phyloP scores from a whole-genome alignment of 176 grass and related monocot species.

The Phoenix dactylifera region DNA sequence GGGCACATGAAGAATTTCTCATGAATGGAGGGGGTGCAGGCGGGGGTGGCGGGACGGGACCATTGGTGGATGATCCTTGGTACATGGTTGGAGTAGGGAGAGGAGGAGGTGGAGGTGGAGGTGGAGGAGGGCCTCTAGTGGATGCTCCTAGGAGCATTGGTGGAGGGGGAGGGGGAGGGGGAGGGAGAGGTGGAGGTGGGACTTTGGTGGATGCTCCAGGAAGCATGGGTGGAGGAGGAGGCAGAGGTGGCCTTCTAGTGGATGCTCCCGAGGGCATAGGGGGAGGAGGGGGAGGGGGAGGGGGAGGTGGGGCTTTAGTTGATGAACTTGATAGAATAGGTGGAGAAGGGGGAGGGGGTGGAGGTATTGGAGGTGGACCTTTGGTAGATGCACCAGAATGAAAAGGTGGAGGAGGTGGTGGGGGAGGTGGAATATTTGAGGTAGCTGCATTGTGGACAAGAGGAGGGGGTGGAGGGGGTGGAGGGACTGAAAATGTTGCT shows the following conservation, averaged over 20 bases:
- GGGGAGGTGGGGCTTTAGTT: no score
- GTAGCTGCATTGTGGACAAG: constrained; percentile 4
- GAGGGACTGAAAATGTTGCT: constrained; percentile 18
- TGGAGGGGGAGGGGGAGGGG: constrained; percentile 5
- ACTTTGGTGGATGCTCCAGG: no score
- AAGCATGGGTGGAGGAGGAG: no score
- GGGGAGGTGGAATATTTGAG: background rate
- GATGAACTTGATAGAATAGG: no score
- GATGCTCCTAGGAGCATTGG: constrained; percentile 11
- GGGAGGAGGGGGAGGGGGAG: constrained; percentile 3
- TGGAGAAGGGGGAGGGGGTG: no score
- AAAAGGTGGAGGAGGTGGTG: background rate
- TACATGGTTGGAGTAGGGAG: background rate
- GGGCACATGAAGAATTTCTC: background rate
- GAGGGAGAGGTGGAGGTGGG: constrained; percentile 1
- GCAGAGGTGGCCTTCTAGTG: background rate
- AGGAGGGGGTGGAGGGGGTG: constrained; percentile 34
- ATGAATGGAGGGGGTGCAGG: background rate
- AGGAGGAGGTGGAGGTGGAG: constrained; percentile 23
- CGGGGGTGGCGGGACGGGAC: no score
- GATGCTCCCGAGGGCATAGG: constrained; percentile 1
- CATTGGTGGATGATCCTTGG: no score
- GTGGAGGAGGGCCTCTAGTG: background rate
- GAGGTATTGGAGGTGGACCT: no score
- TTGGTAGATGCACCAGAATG: no score